phyloP scores from a whole-genome alignment of 129 eudicot species.

The Smallanthus sonchifolius region DNA sequence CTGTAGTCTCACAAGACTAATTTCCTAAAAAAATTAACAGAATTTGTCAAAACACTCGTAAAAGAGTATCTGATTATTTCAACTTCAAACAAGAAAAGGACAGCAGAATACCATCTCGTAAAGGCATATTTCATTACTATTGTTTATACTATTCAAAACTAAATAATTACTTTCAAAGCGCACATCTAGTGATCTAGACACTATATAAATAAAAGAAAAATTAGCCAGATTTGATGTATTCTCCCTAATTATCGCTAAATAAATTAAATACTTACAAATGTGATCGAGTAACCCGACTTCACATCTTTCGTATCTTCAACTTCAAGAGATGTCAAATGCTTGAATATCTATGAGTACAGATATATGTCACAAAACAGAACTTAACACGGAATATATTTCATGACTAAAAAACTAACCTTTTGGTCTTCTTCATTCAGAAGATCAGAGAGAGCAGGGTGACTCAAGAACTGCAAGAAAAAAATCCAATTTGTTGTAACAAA shows the following conservation, averaged over 20 bases:
- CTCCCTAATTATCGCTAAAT: neutral
- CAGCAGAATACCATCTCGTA: neutral
- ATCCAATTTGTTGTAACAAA: neutral
- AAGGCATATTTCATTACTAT: neutral
- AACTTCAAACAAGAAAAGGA: neutral
- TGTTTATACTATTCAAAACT: neutral
- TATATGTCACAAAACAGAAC: neutral
- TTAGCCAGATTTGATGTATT: neutral
- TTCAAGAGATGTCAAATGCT: conserved; percentile 72
- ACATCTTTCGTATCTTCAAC: conserved; percentile 90
- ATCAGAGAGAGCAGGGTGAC: conserved; percentile 86
- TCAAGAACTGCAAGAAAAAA: conserved; percentile 62
- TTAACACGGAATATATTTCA: neutral
- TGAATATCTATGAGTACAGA: conserved; percentile 59
- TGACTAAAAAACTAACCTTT: conserved; percentile 49
- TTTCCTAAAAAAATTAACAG: neutral
- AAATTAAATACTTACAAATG: conserved; percentile 61
- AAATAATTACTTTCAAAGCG: neutral
- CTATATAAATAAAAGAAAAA: neutral
- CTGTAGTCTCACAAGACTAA: neutral
- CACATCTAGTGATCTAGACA: neutral
- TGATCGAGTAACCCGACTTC: conserved; percentile 85
- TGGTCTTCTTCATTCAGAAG: conserved; percentile 86
- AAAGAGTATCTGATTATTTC: neutral
- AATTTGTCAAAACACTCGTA: neutral